Evolutionary conservation across 495 filamentous ascomycete species (phyloP), one percentile per base, ranked within the genome.

Genomic region (Eremomyces bilateralis): DNA sequence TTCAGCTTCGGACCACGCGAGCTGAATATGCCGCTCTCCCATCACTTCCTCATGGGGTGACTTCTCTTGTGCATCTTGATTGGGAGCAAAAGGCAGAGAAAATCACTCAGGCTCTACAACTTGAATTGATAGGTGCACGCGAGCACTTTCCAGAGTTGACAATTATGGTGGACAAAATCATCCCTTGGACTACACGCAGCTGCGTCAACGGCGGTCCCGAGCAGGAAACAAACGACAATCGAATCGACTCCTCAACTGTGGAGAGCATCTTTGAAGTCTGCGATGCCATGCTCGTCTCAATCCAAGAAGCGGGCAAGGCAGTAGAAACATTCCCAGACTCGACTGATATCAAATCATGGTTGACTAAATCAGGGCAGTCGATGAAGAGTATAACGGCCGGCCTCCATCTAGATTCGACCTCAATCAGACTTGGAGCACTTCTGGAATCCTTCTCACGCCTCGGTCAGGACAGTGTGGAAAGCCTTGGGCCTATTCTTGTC

Each of bases 211-310:
- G 8, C 24, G 24, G 13, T 28, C 8, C 24, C 13, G 24, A n/a
- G n/a, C n/a, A n/a, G n/a, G n/a, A n/a, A n/a, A n/a, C 31, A n/a
- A n/a, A n/a, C n/a, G n/a, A n/a, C n/a, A n/a, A n/a, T n/a, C n/a
- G n/a, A n/a, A n/a, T n/a, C n/a, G n/a, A n/a, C n/a, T 51, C 10
- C 19, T 42, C 15, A 41, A 41, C 29, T 39, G 48, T 35, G 44
- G 48, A 32, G 36, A 48, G 21, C 25, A 17, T 11, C 31, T 44
- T 10, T 36, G n/a, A n/a, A n/a, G n/a, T n/a, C n/a, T n/a, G n/a
- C n/a, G n/a, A n/a, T n/a, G n/a, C n/a, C n/a, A n/a, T n/a, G n/a
- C n/a, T n/a, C n/a, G n/a, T n/a, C n/a, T n/a, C n/a, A n/a, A n/a
- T n/a, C n/a, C n/a, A n/a, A n/a, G n/a, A n/a, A n/a, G n/a, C n/a